A percentile compares a stretch with the other conserved stretches of the same genome.
phyloP scores from a whole-genome alignment of 2,329 filamentous ascomycete species.

The Ophiognomonia clavigignenti-juglandacearum region DNA sequence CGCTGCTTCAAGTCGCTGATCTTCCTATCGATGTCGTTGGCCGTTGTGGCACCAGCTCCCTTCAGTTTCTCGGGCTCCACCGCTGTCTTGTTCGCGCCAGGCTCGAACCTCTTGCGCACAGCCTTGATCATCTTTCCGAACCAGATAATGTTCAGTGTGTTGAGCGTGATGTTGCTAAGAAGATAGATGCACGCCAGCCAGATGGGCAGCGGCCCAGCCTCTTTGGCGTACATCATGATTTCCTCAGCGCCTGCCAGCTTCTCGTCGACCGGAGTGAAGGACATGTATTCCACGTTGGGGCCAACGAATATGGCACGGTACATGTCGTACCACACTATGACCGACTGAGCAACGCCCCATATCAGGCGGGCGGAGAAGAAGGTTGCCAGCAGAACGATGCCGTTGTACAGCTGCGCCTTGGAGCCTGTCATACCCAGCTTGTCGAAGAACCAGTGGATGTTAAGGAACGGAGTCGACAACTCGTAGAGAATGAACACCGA shows the following conservation, averaged over 20 bases:
- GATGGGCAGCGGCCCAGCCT: constrained; percentile 51
- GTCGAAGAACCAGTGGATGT: constrained; percentile 90
- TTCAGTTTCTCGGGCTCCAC: constrained; percentile 27
- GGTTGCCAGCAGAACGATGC: constrained; percentile 63
- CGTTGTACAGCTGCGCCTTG: constrained; percentile 70
- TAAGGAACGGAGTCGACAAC: constrained; percentile 78
- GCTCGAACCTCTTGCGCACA: constrained; percentile 68
- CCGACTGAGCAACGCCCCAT: constrained; percentile 71
- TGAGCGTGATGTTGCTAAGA: constrained; percentile 65
- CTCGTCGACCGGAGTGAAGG: constrained; percentile 28
- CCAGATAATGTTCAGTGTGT: constrained; percentile 78
- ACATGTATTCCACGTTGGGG: constrained; percentile 27
- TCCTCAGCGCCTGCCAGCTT: constrained; percentile 23
- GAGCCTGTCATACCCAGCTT: constrained; percentile 78
- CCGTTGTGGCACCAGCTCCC: constrained; percentile 7
- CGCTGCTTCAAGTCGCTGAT: constrained; percentile 18
- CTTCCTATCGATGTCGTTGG: constrained; percentile 7
- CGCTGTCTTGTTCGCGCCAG: constrained; percentile 30
- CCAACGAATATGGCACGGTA: constrained; percentile 50
- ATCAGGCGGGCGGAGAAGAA: constrained; percentile 75
- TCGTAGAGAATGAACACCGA: constrained; percentile 83
- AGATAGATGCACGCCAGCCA: constrained; percentile 70
- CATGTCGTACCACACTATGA: constrained; percentile 66
- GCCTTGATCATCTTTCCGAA: constrained; percentile 83
- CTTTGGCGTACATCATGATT: constrained; percentile 46